Percentiles rank a stretch among this genome's conserved stretches.
Conservation (phyloP, 2,329 filamentous ascomycete species). For the Emmonsiellopsis sp. region DNA sequence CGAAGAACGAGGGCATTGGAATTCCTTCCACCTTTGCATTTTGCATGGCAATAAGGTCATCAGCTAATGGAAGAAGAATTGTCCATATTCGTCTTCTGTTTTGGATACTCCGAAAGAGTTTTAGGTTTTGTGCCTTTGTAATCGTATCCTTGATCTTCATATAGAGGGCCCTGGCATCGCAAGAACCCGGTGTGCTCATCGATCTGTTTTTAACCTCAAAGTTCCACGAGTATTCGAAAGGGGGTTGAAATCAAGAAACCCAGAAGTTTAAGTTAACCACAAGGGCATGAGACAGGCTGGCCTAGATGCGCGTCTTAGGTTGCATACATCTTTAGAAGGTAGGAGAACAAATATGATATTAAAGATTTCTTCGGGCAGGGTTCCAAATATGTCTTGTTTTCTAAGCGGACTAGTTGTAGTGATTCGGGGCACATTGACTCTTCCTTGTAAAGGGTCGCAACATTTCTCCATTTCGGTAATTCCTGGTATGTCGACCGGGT, state of each 20-base stretch:
- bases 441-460: background rate
- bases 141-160: background rate
- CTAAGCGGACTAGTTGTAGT: background rate
- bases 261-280: background rate
- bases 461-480: background rate
- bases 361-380: background rate
- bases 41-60: background rate
- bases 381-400: background rate
- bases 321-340: conserved; percentile 1
- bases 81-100: conserved; percentile 1
- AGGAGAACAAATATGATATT: background rate
- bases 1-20: background rate
- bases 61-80: background rate
- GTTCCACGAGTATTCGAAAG: background rate
- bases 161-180: background rate
- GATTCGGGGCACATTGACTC: background rate
- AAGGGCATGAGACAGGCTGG: background rate
- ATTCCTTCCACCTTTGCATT: background rate
- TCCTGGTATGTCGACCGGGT: background rate
- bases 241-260: background rate
- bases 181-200: background rate
- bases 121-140: background rate
- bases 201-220: background rate
- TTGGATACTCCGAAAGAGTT: background rate
- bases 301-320: background rate